These are phyloP conservation scores for Adiantum capillusveneris DNA, from an alignment of 75 land plant species.

Conservation along the genomic window DNA sequence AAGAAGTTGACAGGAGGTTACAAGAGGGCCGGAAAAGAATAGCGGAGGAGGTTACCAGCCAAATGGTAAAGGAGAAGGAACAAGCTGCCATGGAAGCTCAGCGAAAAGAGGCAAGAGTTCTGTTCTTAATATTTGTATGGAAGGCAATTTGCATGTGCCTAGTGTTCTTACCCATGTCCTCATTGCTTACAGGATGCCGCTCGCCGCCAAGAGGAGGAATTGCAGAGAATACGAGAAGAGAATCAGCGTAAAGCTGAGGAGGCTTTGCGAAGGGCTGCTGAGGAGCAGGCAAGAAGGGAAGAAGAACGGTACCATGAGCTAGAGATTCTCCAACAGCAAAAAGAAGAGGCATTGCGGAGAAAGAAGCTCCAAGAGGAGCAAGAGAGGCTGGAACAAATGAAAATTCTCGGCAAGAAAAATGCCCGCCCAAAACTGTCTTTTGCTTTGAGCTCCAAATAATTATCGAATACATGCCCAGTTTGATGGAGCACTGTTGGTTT, in stretches of 20 bases:
- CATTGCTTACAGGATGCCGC: slow-evolving; percentile 27
- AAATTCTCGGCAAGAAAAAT: slow-evolving; percentile 43
- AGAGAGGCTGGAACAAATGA: slow-evolving; percentile 41
- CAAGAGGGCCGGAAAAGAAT: slow-evolving; percentile 26
- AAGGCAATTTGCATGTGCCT: no score
- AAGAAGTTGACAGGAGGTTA: slow-evolving; percentile 24
- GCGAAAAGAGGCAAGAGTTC: slow-evolving; percentile 29
- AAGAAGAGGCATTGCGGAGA: slow-evolving; percentile 27
- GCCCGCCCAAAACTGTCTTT: slow-evolving; percentile 50
- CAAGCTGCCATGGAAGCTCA: slow-evolving; percentile 24
- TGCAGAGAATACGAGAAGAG: slow-evolving; percentile 38
- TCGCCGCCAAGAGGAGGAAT: slow-evolving; percentile 25
- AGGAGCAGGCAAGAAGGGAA: slow-evolving; percentile 36
- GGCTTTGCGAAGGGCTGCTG: slow-evolving; percentile 25
- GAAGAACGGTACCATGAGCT: slow-evolving; percentile 40
- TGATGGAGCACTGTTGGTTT: no score
- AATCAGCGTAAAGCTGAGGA: slow-evolving; percentile 37
- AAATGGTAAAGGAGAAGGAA: slow-evolving; percentile 28
- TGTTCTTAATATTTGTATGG: not conserved
- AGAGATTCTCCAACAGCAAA: slow-evolving; percentile 35
- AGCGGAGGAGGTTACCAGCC: slow-evolving; percentile 13
- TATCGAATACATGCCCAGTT: no score
- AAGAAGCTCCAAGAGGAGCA: slow-evolving; percentile 43
- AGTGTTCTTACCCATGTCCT: no score
- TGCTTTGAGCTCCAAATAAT: slow-evolving; percentile 36